A percentile compares a stretch with the other conserved stretches of the same genome.
Evolutionary conservation across 129 eudicot species (phyloP).

Genomic region (Flaveria linearis): DNA sequence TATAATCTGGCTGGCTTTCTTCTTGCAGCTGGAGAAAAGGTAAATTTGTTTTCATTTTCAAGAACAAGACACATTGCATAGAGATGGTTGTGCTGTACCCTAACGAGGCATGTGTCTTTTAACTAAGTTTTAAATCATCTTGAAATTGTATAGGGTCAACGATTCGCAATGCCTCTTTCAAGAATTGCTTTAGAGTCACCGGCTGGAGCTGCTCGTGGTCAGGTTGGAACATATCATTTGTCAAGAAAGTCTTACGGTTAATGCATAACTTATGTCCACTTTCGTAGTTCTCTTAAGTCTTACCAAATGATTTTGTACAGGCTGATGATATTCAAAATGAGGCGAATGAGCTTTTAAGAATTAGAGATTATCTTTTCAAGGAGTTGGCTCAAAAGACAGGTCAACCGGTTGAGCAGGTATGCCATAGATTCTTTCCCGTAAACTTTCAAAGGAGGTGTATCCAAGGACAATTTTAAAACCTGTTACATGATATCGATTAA

Average conservation of each 20-base stretch:
- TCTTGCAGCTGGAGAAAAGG: constrained; percentile 96
- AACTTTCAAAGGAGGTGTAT: no score
- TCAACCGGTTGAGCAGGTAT: constrained; percentile 75
- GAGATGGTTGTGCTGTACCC: neutral
- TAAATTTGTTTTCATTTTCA: constrained; percentile 23
- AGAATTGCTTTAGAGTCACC: constrained; percentile 66
- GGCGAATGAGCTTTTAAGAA: constrained; percentile 73
- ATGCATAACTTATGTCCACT: neutral
- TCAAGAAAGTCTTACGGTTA: neutral
- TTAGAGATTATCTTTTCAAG: constrained; percentile 78
- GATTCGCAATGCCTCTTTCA: constrained; percentile 65
- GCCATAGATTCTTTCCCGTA: neutral
- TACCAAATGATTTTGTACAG: constrained; percentile 36
- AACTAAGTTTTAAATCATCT: neutral
- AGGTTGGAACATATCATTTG: constrained; percentile 49
- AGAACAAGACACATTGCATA: neutral
- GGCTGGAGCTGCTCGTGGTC: constrained; percentile 86
- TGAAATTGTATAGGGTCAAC: constrained; percentile 57
- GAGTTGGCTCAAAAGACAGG: constrained; percentile 81
- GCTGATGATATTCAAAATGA: constrained; percentile 86
- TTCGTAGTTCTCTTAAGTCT: neutral
- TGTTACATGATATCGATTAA: neutral
- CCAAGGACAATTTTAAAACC: no score
- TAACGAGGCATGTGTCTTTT: neutral
- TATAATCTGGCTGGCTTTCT: constrained; percentile 73